Evolutionary conservation across 2,329 filamentous ascomycete genomes (phyloP).

Genomic region (Ceratocystis papillata): DNA sequence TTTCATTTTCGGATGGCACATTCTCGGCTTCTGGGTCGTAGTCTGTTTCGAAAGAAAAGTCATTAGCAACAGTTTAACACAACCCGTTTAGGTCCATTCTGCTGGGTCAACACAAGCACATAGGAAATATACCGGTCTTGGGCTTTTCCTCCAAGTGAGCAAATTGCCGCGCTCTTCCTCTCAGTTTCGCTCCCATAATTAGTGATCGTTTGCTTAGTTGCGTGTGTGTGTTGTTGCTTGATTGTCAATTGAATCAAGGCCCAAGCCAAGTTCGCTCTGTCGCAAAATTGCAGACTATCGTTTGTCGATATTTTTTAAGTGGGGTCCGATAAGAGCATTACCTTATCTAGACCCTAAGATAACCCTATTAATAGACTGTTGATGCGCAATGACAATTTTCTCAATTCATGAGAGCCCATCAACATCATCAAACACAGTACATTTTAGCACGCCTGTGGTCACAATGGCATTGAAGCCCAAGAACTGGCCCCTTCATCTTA

Average conservation of each 20-base stretch:
- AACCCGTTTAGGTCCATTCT: too few species aligned
- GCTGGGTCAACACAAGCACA: not conserved
- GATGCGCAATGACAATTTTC: not conserved
- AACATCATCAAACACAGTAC: not conserved
- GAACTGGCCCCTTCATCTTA: slow-evolving; percentile 47
- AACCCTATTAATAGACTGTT: slow-evolving; percentile 15
- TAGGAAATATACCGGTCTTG: slow-evolving; percentile 19
- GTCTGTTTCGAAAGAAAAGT: slow-evolving; percentile 40
- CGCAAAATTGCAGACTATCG: slow-evolving; percentile 20
- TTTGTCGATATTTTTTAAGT: slow-evolving; percentile 23
- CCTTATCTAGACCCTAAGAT: slow-evolving; percentile 20
- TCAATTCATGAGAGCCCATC: not conserved
- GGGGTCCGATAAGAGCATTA: slow-evolving; percentile 21
- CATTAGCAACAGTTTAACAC: not conserved
- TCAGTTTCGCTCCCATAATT: slow-evolving; percentile 21
- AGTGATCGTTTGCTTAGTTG: not conserved
- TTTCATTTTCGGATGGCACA: slow-evolving; percentile 45
- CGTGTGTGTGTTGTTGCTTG: not conserved
- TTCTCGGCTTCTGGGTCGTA: slow-evolving; percentile 66
- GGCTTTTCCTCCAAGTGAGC: slow-evolving; percentile 22
- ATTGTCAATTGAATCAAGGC: not conserved
- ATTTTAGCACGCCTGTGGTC: not conserved
- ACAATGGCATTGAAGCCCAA: slow-evolving; percentile 33
- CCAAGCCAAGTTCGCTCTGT: slow-evolving; percentile 11
- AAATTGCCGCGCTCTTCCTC: slow-evolving; percentile 22